phyloP scores from a whole-genome alignment of 495 filamentous ascomycete genomes.

The Aspergillus sclerotioniger region DNA sequence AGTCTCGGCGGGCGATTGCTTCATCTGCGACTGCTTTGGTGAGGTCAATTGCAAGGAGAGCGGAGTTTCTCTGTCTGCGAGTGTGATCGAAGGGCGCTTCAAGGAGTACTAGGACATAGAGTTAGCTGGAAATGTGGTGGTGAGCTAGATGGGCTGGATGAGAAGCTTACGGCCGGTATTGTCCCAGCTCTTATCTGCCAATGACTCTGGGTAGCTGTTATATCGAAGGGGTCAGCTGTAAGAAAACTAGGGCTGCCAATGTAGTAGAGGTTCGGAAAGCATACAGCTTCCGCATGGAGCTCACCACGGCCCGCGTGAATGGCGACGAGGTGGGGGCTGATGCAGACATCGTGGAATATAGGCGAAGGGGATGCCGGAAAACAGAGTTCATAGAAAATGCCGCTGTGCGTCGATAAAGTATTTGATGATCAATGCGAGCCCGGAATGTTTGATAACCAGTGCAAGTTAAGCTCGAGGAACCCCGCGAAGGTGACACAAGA shows the following conservation, averaged over 20 bases:
- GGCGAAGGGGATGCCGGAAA: conserved; percentile 20
- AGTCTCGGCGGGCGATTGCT: conserved; percentile 72
- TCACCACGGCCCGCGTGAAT: conserved; percentile 76
- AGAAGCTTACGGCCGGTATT: conserved; percentile 74
- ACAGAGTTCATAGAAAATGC: conserved; percentile 15
- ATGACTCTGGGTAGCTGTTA: conserved; percentile 76
- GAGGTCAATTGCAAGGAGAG: conserved; percentile 89
- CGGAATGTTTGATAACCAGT: background rate
- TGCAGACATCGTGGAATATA: conserved; percentile 34
- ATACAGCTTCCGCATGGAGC: conserved; percentile 78
- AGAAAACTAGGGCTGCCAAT: background rate
- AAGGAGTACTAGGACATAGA: conserved; percentile 58
- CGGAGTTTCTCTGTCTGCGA: conserved; percentile 62
- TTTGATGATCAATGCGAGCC: background rate
- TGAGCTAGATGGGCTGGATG: background rate
- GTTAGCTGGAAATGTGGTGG: conserved; percentile 11
- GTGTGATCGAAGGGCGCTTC: conserved; percentile 68
- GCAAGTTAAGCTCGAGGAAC: background rate
- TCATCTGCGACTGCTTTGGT: conserved; percentile 89
- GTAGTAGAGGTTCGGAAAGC: conserved; percentile 27
- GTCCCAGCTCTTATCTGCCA: conserved; percentile 90
- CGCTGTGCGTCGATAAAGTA: background rate
- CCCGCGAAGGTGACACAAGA: background rate
- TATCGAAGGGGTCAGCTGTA: background rate
- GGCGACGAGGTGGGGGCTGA: conserved; percentile 47